Evolutionary conservation across 345 rosid species (phyloP).

Genomic region (Gossypium sturtianum): DNA sequence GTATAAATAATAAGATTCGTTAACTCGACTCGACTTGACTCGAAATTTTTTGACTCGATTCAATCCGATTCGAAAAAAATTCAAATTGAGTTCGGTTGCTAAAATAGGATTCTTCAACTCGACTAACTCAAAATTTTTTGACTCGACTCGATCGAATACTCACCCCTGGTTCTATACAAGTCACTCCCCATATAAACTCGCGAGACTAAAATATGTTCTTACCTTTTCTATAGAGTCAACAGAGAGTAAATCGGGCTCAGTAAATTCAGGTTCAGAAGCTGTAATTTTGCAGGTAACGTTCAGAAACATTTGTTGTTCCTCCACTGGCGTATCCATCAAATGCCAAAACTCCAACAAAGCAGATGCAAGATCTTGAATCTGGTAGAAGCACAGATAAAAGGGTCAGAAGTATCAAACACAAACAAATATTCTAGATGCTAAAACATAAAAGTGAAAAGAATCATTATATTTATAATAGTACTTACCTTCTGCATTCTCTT

Average conservation of each 20-base stretch:
- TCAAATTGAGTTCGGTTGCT: no score
- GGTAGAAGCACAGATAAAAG: conserved; percentile 1
- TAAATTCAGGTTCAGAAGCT: conserved; percentile 50
- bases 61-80: no score
- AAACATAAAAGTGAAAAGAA: background rate
- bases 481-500: conserved; percentile 58
- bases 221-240: conserved; percentile 44
- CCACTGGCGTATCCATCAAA: conserved; percentile 56
- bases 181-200: background rate
- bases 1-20: no score
- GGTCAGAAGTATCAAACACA: conserved; percentile 16
- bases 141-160: no score
- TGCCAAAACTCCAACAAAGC: conserved; percentile 63
- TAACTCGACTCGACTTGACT: no score
- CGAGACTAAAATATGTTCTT: conserved; percentile 19
- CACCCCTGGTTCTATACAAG: background rate
- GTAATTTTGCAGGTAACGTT: conserved; percentile 43
- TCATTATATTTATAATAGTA: background rate
- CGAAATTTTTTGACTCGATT: no score
- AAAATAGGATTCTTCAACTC: no score
- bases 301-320: conserved; percentile 54
- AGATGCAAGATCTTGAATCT: conserved; percentile 61
- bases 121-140: no score
- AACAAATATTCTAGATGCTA: background rate
- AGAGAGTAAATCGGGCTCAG: conserved; percentile 52